phyloP scores from a whole-genome alignment of 805 yeast species.

The Maudiozyma saulgeensis region DNA sequence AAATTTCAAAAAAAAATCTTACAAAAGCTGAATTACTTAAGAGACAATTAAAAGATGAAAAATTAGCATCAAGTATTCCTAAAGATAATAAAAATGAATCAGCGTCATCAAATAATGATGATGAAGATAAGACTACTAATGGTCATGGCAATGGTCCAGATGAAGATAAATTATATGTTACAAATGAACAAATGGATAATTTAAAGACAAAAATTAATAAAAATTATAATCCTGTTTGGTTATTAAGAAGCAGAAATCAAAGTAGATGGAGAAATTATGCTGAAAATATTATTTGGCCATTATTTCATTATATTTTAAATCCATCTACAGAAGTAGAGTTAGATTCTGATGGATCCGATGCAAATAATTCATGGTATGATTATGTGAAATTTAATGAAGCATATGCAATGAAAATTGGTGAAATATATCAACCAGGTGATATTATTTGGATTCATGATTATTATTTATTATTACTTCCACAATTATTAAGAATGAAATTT shows the following conservation, averaged over 20 bases:
- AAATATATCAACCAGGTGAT: constrained; percentile 78
- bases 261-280: constrained; percentile 82
- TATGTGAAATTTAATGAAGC: constrained; percentile 87
- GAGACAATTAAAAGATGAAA: constrained; percentile 2
- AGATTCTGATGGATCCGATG: constrained; percentile 33
- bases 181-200: constrained; percentile 43
- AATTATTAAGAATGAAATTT: constrained; percentile 65
- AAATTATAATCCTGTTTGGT: constrained; percentile 70
- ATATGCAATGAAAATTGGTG: constrained; percentile 67
- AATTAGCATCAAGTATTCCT: neutral
- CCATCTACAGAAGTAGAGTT: constrained; percentile 51
- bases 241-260: constrained; percentile 61
- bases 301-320: constrained; percentile 83
- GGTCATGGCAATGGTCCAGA: neutral
- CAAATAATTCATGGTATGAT: constrained; percentile 75
- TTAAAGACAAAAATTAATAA: constrained; percentile 27
- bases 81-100: neutral
- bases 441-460: constrained; percentile 90
- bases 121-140: constrained; percentile 25
- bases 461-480: constrained; percentile 73
- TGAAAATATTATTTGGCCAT: constrained; percentile 87
- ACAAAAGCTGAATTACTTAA: neutral
- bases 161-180: constrained; percentile 54
- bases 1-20: constrained; percentile 33
- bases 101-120: constrained; percentile 5